Conservation (phyloP, 2,329 filamentous ascomycete species). For the Hysterium pulicare region DNA sequence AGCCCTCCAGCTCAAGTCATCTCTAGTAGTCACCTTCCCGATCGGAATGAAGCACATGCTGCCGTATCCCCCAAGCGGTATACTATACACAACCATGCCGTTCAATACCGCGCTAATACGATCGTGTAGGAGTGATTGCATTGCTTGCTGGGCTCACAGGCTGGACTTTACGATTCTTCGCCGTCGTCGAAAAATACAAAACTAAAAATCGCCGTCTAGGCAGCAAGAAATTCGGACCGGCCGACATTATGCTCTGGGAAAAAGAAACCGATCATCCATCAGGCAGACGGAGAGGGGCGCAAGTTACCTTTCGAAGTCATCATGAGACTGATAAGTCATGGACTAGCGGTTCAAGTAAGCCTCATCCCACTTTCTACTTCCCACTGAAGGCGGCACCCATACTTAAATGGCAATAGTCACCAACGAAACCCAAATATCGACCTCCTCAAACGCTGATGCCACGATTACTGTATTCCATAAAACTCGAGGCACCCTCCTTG, state of each 20-base stretch:
- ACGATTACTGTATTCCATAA: slow-evolving; percentile 10
- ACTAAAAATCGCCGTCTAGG: slow-evolving; percentile 10
- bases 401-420: slow-evolving; percentile 1
- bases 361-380: not conserved
- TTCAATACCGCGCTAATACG: not conserved
- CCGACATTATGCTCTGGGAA: slow-evolving; percentile 17
- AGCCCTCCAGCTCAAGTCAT: slow-evolving; percentile 8
- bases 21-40: slow-evolving; percentile 9
- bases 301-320: slow-evolving; percentile 10
- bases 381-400: not conserved
- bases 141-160: slow-evolving; percentile 13
- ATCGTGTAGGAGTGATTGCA: slow-evolving; percentile 8
- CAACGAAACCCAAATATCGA: slow-evolving; percentile 4
- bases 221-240: slow-evolving; percentile 10
- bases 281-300: slow-evolving; percentile 4
- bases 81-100: not conserved
- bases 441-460: slow-evolving; percentile 3
- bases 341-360: slow-evolving; percentile 5
- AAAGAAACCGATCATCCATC: slow-evolving; percentile 8
- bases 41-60: slow-evolving; percentile 8
- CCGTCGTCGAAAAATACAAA: slow-evolving; percentile 9
- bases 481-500: slow-evolving; percentile 8
- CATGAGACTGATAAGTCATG: slow-evolving; percentile 6
- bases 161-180: slow-evolving; percentile 16
- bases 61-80: slow-evolving; percentile 10